Evolutionary conservation across 768 basidiomycete genomes (phyloP), one percentile per base, ranked within the genome.

Genomic region (Mycena vitilis): DNA sequence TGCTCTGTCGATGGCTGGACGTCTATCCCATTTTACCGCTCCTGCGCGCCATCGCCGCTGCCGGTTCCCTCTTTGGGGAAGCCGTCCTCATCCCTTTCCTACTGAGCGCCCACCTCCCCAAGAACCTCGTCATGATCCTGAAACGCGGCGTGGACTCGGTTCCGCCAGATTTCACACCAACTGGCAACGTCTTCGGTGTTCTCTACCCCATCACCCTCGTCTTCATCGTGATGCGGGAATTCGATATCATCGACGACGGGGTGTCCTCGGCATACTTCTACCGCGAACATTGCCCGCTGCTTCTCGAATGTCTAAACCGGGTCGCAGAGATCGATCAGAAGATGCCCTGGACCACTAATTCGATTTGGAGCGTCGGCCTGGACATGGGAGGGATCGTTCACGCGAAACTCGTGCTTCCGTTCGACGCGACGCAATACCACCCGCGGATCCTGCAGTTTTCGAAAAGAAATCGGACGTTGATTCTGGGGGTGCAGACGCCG

Each of bases 1-100:
- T 68, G 66, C 61, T 68, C 18, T 68, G 66, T 61, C 37, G 66
- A 44, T 68, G 66, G 66, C 61, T 68, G 23, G 66, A 68, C 48
- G 4, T 58, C 2, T 68, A 68, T 34, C 66, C 66, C 18, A 58
- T 68, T 42, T 47, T 68, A 56, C 61, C 66, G 5, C 54, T 58
- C 53, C 61, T 68, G 16, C 66, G 66, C 25, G 66, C 66, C 60
- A 63, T 68, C 61, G 16, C 15, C 44, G 66, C 60, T 22, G 44
- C 42, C 38, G 66, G 60, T n/a, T 40, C 40, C 49, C 45, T 37
- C 20, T 68, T 68, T 18, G 66, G 55, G 36, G 20, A 8, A 58
- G 22, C 1, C 25, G 61, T 68, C 60, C 47, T 68, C 54, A 55
- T 63, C 38, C 60, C 66, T 5, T 58, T 68, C 56, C 66, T 68